phyloP scores from a whole-genome alignment of 225 moss, liverwort and hornwort species.

The Pseudisothecium myosuroides region DNA sequence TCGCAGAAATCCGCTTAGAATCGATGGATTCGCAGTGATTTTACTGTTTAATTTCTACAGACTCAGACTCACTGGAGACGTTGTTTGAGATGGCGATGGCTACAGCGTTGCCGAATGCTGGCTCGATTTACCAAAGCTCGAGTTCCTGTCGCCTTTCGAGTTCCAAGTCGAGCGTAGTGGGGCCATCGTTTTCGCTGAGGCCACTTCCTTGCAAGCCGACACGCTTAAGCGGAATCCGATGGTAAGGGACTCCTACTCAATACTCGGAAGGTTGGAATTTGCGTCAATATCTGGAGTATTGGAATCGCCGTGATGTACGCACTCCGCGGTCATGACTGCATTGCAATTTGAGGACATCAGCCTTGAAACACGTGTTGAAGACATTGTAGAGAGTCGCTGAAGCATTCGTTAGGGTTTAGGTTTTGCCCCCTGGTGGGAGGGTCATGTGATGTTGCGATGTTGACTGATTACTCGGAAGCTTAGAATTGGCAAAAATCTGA shows the following conservation, averaged over 20 bases:
- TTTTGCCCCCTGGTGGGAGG: not conserved
- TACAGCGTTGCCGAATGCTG: constrained; percentile 7
- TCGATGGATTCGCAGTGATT: not conserved
- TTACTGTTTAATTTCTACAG: not conserved
- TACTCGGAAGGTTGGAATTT: not conserved
- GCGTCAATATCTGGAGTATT: not conserved
- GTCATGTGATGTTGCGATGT: not conserved
- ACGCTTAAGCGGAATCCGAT: constrained; percentile 5
- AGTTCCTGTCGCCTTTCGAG: not conserved
- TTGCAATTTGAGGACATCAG: not conserved
- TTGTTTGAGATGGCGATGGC: constrained; percentile 12
- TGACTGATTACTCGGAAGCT: not conserved
- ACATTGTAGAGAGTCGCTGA: not conserved
- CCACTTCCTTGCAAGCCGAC: not conserved
- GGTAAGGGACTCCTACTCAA: not conserved
- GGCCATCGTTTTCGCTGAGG: not conserved
- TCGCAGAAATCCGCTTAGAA: not conserved
- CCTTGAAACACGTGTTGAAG: not conserved
- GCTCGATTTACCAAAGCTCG: not conserved
- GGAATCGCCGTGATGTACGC: not conserved
- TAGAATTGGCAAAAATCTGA: not conserved
- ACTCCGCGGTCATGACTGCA: not conserved
- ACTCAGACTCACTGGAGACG: not conserved
- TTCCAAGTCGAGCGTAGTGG: not conserved
- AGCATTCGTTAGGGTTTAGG: not conserved